A percentile compares a stretch with the other conserved stretches of the same genome.
Conservation (phyloP, 148 eudicot genomes). For the Tetragonia tetragonoides region DNA sequence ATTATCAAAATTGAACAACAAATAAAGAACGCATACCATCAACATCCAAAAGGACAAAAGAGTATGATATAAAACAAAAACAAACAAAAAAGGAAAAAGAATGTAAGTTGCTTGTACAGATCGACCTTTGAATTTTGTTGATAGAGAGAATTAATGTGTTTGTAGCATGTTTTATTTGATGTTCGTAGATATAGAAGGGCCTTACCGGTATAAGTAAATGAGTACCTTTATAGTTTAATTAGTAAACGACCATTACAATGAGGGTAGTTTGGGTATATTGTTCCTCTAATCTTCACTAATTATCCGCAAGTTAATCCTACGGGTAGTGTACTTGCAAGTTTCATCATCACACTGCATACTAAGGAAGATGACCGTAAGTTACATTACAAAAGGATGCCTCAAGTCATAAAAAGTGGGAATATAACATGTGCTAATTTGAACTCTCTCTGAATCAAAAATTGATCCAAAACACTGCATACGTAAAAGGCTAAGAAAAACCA, state of each 20-base stretch:
- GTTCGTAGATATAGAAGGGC: background rate
- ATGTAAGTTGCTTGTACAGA: slow-evolving; percentile 83
- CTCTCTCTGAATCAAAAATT: too few relatives aligned
- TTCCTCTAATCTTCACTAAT: slow-evolving; percentile 94
- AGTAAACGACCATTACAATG: slow-evolving; percentile 80
- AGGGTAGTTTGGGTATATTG: slow-evolving; percentile 92
- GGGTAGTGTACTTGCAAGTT: slow-evolving; percentile 89
- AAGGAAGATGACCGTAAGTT: slow-evolving; percentile 5
- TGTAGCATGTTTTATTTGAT: background rate
- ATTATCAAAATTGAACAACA: too few relatives aligned
- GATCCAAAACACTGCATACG: too few relatives aligned
- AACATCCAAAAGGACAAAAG: too few relatives aligned
- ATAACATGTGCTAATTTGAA: too few relatives aligned
- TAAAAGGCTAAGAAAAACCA: too few relatives aligned
- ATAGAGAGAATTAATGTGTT: background rate
- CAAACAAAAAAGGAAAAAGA: too few relatives aligned
- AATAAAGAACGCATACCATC: too few relatives aligned
- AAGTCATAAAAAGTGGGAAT: too few relatives aligned
- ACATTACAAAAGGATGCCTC: background rate
- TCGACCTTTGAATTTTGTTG: slow-evolving; percentile 79
- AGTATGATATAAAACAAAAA: too few relatives aligned
- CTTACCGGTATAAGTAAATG: background rate
- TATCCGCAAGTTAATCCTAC: slow-evolving; percentile 75
- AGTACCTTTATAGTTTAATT: slow-evolving; percentile 85
- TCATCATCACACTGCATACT: slow-evolving; percentile 98